Conservation (phyloP, 148 eudicot species). For the Oxyria digyna region DNA sequence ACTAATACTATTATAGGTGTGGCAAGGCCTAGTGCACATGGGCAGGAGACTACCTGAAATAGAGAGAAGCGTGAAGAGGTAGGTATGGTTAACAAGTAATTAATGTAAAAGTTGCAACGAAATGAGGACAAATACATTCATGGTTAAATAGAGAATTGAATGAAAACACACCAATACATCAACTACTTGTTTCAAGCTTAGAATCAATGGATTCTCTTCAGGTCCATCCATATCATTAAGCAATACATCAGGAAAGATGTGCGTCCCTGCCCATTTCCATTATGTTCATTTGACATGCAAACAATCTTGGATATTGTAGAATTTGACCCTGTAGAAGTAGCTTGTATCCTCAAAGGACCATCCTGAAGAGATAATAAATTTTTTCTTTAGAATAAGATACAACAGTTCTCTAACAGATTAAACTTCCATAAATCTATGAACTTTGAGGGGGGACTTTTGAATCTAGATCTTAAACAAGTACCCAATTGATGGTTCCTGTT, state of each 20-base stretch:
- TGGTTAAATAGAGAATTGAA: background rate
- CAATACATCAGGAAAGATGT: too few species aligned
- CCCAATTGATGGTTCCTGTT: too few species aligned
- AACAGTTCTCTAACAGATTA: too few species aligned
- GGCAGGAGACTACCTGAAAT: too few species aligned
- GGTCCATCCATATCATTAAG: slow-evolving; percentile 96
- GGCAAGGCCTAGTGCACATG: slow-evolving; percentile 96
- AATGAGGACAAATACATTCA: background rate
- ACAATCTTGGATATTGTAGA: slow-evolving; percentile 86
- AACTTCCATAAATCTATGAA: background rate
- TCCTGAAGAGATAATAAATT: too few species aligned
- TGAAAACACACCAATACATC: slow-evolving; percentile 79
- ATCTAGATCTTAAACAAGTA: too few species aligned
- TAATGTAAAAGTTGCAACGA: background rate
- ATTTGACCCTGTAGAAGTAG: slow-evolving; percentile 82
- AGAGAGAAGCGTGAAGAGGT: background rate
- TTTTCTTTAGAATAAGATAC: too few species aligned
- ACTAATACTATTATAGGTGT: slow-evolving; percentile 95
- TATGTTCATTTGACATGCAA: slow-evolving; percentile 50
- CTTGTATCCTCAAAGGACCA: too few species aligned
- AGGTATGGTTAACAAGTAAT: too few species aligned
- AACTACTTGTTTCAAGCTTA: slow-evolving; percentile 76
- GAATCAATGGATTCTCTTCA: slow-evolving; percentile 60
- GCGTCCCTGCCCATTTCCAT: too few species aligned
- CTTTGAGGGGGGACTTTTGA: too few species aligned